These are phyloP conservation scores for Ilyonectria robusta DNA, from an alignment of 2,329 filamentous ascomycete species.

Conservation along the genomic window DNA sequence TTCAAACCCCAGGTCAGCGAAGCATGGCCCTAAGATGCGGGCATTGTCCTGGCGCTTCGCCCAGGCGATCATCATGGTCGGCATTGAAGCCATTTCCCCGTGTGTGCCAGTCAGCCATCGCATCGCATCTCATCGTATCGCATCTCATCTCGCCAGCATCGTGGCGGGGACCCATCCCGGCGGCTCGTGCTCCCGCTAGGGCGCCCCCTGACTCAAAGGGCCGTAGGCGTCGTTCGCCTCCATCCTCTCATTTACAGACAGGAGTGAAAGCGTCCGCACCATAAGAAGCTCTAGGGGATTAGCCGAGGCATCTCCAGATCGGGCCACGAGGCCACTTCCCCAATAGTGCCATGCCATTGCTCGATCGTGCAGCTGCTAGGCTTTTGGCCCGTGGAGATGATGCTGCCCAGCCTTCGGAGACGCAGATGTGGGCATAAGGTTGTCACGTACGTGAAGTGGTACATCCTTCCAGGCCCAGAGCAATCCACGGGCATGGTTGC, in stretches of 20 bases:
- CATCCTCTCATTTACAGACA: slow-evolving; percentile 18
- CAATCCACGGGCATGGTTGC: not conserved
- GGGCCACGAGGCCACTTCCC: slow-evolving; percentile 6
- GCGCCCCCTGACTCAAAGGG: slow-evolving; percentile 32
- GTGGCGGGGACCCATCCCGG: slow-evolving; percentile 34
- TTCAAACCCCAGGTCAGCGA: slow-evolving; percentile 4
- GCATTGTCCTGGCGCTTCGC: slow-evolving; percentile 1
- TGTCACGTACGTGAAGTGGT: slow-evolving; percentile 16
- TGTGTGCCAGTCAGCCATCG: slow-evolving; percentile 31
- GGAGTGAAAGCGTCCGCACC: not conserved
- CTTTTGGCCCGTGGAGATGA: slow-evolving; percentile 16
- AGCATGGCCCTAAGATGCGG: not conserved
- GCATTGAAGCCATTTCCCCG: slow-evolving; percentile 26
- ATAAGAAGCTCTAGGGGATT: slow-evolving; percentile 2
- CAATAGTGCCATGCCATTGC: slow-evolving; percentile 2
- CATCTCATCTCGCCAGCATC: slow-evolving; percentile 44
- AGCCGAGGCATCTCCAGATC: slow-evolving; percentile 24
- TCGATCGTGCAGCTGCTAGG: slow-evolving; percentile 19
- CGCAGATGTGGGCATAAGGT: slow-evolving; percentile 27
- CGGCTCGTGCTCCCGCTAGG: slow-evolving; percentile 34
- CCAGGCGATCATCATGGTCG: slow-evolving; percentile 9
- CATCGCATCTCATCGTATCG: slow-evolving; percentile 44
- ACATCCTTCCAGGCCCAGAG: slow-evolving; percentile 25
- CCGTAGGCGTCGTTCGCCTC: slow-evolving; percentile 19
- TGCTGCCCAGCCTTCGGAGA: not conserved